Conservation (phyloP, 805 yeast genomes). For the Metschnikowia picachoensis region DNA sequence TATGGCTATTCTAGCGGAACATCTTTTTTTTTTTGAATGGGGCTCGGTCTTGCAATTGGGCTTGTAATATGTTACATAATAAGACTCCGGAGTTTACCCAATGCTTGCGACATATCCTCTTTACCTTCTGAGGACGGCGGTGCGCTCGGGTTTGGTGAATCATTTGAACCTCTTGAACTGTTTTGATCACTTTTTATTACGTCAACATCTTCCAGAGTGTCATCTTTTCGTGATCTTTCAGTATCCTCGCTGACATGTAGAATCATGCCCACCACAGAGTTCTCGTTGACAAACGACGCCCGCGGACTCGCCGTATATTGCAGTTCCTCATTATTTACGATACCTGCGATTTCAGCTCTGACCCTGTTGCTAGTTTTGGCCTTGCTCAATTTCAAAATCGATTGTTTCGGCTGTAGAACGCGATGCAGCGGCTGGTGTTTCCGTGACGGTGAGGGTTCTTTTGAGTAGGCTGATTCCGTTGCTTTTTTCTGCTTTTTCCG, state of each 20-base stretch:
- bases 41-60: too few species aligned
- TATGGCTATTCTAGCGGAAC: constrained; percentile 28
- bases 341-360: neutral
- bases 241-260: neutral
- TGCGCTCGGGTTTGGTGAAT: too few species aligned
- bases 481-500: neutral
- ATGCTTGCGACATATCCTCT: neutral
- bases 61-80: neutral
- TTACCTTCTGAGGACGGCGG: too few species aligned
- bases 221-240: neutral
- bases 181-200: neutral
- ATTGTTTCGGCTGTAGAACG: constrained; percentile 36
- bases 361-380: neutral
- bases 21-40: too few species aligned
- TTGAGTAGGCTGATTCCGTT: neutral
- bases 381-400: constrained; percentile 31
- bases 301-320: constrained; percentile 16
- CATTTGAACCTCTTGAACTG: too few species aligned
- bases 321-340: neutral
- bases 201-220: neutral
- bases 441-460: constrained; percentile 6
- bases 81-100: constrained; percentile 7
- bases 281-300: constrained; percentile 11
- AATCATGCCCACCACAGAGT: constrained; percentile 9
- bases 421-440: constrained; percentile 43